Evolutionary conservation across 192 early-diverging fungal genomes (phyloP).

Genomic region (Entomortierella lignicola): DNA sequence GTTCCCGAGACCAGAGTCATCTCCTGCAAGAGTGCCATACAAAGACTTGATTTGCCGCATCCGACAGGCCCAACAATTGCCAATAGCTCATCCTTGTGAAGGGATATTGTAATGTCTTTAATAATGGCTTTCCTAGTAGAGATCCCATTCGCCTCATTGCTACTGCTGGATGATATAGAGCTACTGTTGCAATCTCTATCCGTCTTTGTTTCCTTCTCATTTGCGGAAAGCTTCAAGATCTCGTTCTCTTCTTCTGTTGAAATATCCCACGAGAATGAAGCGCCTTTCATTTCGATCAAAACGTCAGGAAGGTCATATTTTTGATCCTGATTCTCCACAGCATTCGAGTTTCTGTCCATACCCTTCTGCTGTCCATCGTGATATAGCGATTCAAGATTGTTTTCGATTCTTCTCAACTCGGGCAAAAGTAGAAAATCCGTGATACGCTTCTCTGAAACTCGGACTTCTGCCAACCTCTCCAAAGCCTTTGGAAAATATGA

Average conservation of each 20-base stretch:
- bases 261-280: slow-evolving; percentile 47
- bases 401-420: slow-evolving; percentile 46
- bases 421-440: slow-evolving; percentile 55
- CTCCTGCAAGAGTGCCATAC: slow-evolving; percentile 59
- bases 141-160: not conserved
- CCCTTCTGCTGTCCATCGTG: not conserved
- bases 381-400: slow-evolving; percentile 18
- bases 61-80: slow-evolving; percentile 60
- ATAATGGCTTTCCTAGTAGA: slow-evolving; percentile 50
- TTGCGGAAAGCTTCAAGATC: slow-evolving; percentile 22
- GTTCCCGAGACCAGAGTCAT: slow-evolving; percentile 58
- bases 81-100: slow-evolving; percentile 44
- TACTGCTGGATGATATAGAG: too few relatives aligned
- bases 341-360: too few relatives aligned
- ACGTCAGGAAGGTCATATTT: too few relatives aligned
- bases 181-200: too few relatives aligned
- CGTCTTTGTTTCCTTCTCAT: slow-evolving; percentile 19
- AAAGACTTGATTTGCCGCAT: slow-evolving; percentile 58
- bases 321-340: too few relatives aligned
- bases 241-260: slow-evolving; percentile 31
- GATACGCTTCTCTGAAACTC: slow-evolving; percentile 47
- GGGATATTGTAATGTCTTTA: slow-evolving; percentile 36
- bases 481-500: slow-evolving; percentile 50
- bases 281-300: slow-evolving; percentile 45
- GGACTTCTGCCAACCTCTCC: slow-evolving; percentile 52